phyloP scores from a whole-genome alignment of 495 filamentous ascomycete species.

The Penicillium paradoxum region DNA sequence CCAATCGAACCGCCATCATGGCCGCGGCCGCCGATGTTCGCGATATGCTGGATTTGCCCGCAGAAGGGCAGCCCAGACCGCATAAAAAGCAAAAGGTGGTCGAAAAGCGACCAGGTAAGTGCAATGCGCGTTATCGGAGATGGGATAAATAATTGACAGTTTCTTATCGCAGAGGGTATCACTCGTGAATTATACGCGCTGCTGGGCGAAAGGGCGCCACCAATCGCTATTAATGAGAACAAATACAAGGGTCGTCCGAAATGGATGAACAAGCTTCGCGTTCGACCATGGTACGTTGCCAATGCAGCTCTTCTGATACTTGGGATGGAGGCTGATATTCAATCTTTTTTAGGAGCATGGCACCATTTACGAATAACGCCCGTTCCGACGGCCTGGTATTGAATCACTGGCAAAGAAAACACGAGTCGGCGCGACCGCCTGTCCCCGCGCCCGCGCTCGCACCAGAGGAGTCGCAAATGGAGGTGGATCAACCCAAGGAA shows the following conservation, averaged over 20 bases:
- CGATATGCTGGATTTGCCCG: slow-evolving; percentile 81
- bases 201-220: slow-evolving; percentile 62
- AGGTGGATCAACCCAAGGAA: slow-evolving; percentile 31
- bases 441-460: slow-evolving; percentile 8
- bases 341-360: slow-evolving; percentile 39
- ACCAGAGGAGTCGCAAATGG: slow-evolving; percentile 40
- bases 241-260: slow-evolving; percentile 62
- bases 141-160: not conserved
- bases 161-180: slow-evolving; percentile 61
- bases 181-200: slow-evolving; percentile 62
- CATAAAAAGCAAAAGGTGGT: slow-evolving; percentile 74
- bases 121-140: too few species aligned
- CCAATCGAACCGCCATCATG: slow-evolving; percentile 44
- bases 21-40: slow-evolving; percentile 76
- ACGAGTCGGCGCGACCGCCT: slow-evolving; percentile 35
- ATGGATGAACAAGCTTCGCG: slow-evolving; percentile 50
- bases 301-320: not conserved
- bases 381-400: slow-evolving; percentile 54
- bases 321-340: not conserved
- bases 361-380: slow-evolving; percentile 55
- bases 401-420: slow-evolving; percentile 59
- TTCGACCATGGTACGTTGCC: slow-evolving; percentile 48
- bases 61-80: slow-evolving; percentile 56
- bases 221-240: slow-evolving; percentile 60
- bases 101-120: slow-evolving; percentile 62